Conservation (phyloP, 75 land plant genomes). For the Ceratopteris richardii region DNA sequence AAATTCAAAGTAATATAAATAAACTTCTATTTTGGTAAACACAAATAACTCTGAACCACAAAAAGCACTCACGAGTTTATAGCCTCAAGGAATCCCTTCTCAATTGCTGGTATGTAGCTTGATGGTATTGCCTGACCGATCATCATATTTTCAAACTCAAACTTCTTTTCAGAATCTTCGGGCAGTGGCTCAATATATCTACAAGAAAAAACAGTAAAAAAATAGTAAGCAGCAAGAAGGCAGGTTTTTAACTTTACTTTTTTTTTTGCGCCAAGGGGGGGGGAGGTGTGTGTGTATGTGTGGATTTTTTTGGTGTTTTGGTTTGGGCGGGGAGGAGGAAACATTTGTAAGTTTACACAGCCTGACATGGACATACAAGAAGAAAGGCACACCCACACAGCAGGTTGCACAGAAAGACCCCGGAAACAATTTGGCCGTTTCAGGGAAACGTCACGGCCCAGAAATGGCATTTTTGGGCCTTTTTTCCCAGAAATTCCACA, state of each 20-base stretch:
- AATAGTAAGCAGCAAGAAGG: constrained; percentile 5
- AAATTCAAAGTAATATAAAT: constrained; percentile 8
- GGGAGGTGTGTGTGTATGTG: too few species aligned
- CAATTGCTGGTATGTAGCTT: constrained; percentile 83
- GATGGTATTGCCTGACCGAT: constrained; percentile 91
- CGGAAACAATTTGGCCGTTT: too few species aligned
- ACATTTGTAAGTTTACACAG: too few species aligned
- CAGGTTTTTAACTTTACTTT: not conserved
- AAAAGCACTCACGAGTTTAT: constrained; percentile 68
- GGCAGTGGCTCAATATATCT: constrained; percentile 95
- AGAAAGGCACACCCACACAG: too few species aligned
- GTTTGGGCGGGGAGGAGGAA: too few species aligned
- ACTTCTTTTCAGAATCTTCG: constrained; percentile 59
- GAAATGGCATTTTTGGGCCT: too few species aligned
- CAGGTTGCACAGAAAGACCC: too few species aligned
- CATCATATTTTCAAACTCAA: constrained; percentile 90
- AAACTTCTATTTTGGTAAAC: not conserved
- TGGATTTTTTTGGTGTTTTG: too few species aligned
- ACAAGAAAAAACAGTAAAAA: constrained; percentile 5
- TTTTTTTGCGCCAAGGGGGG: too few species aligned
- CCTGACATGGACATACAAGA: too few species aligned
- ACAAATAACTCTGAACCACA: not conserved
- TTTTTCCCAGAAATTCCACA: too few species aligned
- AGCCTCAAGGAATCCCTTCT: constrained; percentile 95
- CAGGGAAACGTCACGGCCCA: too few species aligned